Evolutionary conservation across 169 alveolate genomes (phyloP), one percentile per base, ranked within the genome.

Genomic region (Amoebophrya sp.): DNA sequence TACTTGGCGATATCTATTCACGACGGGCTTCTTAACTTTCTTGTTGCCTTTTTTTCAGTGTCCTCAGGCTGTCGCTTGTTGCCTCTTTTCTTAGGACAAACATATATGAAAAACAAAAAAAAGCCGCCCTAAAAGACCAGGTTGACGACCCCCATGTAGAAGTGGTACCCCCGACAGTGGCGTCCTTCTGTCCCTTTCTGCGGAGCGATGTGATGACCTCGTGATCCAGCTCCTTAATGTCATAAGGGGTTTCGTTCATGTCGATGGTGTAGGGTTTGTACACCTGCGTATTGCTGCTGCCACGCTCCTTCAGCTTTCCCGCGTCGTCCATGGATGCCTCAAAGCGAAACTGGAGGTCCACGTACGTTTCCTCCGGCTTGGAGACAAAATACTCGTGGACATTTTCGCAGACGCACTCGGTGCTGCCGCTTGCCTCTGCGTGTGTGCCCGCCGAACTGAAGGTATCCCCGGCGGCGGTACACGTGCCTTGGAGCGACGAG

Each of bases 381-480:
- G 32, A 7, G 32, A 66, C 83, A 25, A 66, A 66, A 25, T 66
- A 66, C 18, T 66, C 83, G 83, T 66, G 83, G 2, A 1, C 18
- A 25, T 66, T 66, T n/a, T 66, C 83, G 83, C 83, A 66, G 10
- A 66, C 83, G 83, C 83, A 66, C 83, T 66, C 83, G 29, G 2
- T 25, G 35, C 39, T 25, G 23, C 23, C 54, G 35, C 39, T 1
- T 2, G 83, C 83, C 83, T 66, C 83, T n/a, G 83, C 10, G 18
- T 66, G 83, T 2, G 32, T 25, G 38, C 83, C 32, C 35, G 35
- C 18, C 35, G 83, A 25, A 3, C 2, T 7, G 32, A 66, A 66
- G 35, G 18, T n/a, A 25, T 66, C 83, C 0, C 83, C 83, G 32
- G 83, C 39, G 35, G 1, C 10, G 7, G 83, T 25, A 12, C 54